Evolutionary conservation across 78 protist genomes (phyloP).

Genomic region (Monocercomonoides exilis): DNA sequence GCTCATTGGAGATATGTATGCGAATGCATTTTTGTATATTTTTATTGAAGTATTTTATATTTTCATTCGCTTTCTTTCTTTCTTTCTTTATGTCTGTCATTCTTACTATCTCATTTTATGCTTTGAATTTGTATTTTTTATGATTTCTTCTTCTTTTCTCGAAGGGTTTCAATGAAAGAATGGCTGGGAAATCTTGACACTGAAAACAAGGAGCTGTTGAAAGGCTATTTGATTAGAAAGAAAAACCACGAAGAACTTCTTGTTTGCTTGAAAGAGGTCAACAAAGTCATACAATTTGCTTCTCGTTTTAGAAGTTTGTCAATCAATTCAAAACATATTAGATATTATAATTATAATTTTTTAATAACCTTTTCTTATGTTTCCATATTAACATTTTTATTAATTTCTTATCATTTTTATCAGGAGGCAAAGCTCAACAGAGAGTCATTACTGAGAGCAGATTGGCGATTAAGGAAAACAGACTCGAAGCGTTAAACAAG

Average conservation of each 20-base stretch:
- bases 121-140: too few relatives aligned
- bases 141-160: too few relatives aligned
- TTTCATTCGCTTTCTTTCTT: too few relatives aligned
- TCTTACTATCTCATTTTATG: too few relatives aligned
- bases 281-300: background rate
- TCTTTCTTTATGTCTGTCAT: too few relatives aligned
- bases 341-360: too few relatives aligned
- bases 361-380: too few relatives aligned
- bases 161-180: background rate
- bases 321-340: too few relatives aligned
- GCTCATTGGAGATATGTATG: background rate
- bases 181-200: background rate
- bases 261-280: background rate
- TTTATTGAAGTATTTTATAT: too few relatives aligned
- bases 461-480: background rate
- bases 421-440: background rate
- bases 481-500: background rate
- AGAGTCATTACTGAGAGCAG: background rate
- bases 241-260: background rate
- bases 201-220: background rate
- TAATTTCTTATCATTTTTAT: background rate
- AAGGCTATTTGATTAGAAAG: background rate
- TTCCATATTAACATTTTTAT: too few relatives aligned
- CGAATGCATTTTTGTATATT: too few relatives aligned
- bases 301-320: background rate